A percentile compares a stretch with the other conserved stretches of the same genome.
These are phyloP conservation scores for Calonectria honghensis DNA, from an alignment of 2,329 filamentous ascomycete species.

Conservation along the genomic window DNA sequence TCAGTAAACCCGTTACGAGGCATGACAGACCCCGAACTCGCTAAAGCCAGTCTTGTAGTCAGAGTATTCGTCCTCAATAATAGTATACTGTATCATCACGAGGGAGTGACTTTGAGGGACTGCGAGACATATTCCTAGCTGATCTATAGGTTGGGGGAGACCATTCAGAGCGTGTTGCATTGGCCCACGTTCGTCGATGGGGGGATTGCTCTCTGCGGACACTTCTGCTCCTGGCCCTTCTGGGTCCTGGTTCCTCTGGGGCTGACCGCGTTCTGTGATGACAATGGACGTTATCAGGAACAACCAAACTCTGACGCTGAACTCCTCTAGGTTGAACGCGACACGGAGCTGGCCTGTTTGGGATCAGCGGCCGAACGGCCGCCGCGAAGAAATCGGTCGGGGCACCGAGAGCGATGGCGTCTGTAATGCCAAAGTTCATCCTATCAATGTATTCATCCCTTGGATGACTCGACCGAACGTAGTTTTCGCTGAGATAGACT, in stretches of 20 bases:
- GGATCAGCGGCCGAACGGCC: neutral
- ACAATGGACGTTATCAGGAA: neutral
- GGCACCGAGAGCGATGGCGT: neutral
- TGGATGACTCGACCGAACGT: neutral
- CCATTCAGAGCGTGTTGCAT: neutral
- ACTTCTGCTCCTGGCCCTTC: neutral
- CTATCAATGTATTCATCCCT: neutral
- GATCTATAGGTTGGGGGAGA: neutral
- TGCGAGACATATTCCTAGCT: neutral
- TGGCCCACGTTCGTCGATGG: neutral
- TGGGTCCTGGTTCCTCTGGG: neutral
- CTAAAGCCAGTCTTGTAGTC: neutral
- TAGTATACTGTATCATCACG: neutral
- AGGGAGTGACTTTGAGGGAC: neutral
- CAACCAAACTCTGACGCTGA: neutral
- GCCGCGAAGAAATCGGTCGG: neutral
- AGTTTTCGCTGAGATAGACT: constrained; percentile 5
- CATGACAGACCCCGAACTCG: neutral
- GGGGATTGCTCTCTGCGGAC: neutral
- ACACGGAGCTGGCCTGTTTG: neutral
- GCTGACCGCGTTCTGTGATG: neutral
- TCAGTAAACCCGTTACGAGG: neutral
- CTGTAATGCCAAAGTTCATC: constrained; percentile 1
- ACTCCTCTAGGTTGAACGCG: constrained; percentile 1
- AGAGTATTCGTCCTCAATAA: neutral